Evolutionary conservation across 2,329 filamentous ascomycete species (phyloP).

Genomic region (Penicillium rolfsii): DNA sequence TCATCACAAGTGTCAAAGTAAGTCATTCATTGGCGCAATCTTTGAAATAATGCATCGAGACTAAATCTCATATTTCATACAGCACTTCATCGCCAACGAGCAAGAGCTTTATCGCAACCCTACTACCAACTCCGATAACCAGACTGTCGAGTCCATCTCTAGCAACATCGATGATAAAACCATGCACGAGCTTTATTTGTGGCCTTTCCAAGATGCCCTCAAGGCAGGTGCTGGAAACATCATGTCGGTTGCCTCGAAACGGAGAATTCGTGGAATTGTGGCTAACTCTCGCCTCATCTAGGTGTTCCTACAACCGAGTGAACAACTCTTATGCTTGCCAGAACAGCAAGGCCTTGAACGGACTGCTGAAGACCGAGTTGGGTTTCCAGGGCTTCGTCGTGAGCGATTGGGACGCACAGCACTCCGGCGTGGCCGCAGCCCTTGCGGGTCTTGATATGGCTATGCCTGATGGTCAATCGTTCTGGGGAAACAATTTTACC

Average conservation of each 20-base stretch:
- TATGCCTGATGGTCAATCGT: conserved; percentile 64
- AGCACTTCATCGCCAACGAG: conserved; percentile 65
- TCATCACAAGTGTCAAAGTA: conserved; percentile 38
- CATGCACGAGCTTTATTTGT: conserved; percentile 67
- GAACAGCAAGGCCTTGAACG: conserved; percentile 76
- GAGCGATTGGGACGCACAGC: conserved; percentile 77
- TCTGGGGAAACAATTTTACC: conserved; percentile 46
- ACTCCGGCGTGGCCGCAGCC: conserved; percentile 68
- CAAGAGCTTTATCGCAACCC: conserved; percentile 52
- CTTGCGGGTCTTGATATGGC: conserved; percentile 78
- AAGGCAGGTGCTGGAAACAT: conserved; percentile 60
- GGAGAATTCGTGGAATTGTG: conserved; percentile 46
- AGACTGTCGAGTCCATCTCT: conserved; percentile 52
- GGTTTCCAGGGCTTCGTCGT: conserved; percentile 82
- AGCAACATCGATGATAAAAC: conserved; percentile 68
- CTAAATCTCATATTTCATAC: not conserved
- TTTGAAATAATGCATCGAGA: not conserved
- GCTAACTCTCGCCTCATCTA: not conserved
- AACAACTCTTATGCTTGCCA: conserved; percentile 81
- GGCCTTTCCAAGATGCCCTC: conserved; percentile 67
- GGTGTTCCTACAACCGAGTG: conserved; percentile 45
- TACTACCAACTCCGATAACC: conserved; percentile 38
- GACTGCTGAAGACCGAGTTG: conserved; percentile 75
- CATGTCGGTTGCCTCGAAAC: conserved; percentile 54
- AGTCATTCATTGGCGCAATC: conserved; percentile 15